Evolutionary conservation across 2,329 filamentous ascomycete species (phyloP), one percentile per base, ranked within the genome.

Genomic region (Metarhizium anisopliae): DNA sequence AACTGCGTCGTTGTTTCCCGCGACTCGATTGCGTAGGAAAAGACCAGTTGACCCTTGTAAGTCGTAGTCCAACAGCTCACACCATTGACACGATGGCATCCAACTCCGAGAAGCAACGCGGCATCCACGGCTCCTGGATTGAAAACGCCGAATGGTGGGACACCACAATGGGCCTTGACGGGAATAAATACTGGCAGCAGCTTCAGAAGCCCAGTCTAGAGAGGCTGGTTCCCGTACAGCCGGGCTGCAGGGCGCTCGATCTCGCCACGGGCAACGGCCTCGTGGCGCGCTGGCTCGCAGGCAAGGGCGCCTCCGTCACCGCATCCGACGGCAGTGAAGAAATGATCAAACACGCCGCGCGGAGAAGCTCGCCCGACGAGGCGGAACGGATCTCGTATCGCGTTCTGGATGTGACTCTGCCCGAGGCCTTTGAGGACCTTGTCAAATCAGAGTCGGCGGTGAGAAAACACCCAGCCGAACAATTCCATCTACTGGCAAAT

Each of bases 231-330:
- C 47, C 53, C 38, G 45, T 55, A 10, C 43, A 50, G n/a, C 56
- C 56, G 1, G 56, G 53, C 6, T 64, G 70, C 52, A 62, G 62
- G 6, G 73, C 73, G 0, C 67, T 79, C 6, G 77, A 79, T 55
- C 66, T 80, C n/a, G 74, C 76, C 3, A 77, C 74, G 0, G 76
- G 77, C 43, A 79, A 78, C 56, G 77, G 77, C 29, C 69, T 79
- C 30, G 71, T 72, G 18, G 74, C 76, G 16, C 71, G 76, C 25
- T 74, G 72, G 68, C 66, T 80, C 16, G 70, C 69, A 1, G 61
- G 61, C 10, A 58, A 66, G 25, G 71, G 69, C 10, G 68, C 68
- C 0, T 55, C 59, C 1, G 73, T 79, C 13, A 59, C 73, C 4
- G 77, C 74, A 2, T 75, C 77, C 1, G 77, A 79, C 56, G 76